Base-by-base conservation (phyloP, 2,329 filamentous ascomycete genomes). In the Zalaria sp. region DNA sequence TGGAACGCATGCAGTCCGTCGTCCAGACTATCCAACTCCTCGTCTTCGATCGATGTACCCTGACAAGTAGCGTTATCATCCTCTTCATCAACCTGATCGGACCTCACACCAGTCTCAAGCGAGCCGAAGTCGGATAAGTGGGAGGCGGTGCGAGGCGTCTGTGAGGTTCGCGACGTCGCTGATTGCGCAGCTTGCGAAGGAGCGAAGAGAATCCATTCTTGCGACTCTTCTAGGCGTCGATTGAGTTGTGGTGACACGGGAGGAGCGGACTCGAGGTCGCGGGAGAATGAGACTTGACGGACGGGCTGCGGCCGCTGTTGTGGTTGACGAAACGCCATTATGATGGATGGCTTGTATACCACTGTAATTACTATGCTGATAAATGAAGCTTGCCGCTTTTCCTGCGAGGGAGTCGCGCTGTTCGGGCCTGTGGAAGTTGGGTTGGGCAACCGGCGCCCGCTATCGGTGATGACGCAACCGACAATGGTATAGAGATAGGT, bases 201-300 rank as follows among this genome's bases (percentile, higher is more conserved):
- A 5, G 87, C 84, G 68, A 98, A 98, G 49, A 98, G 77, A 42
- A 96, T 82, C 91, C 91, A 98, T 73, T 93, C 89, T 61, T 91
- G 82, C 8, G 84, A 81, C 49, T 88, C 81, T 46, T 83, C 77
- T 45, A 77, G 64, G 35, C 64, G 56, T 18, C 66, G 61, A 49
- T 67, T 64, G 38, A 55, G 57, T 39, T 60, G 60, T 31, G 62
- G 58, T 37, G 65, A 61, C 27, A 9, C 10, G 8, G 25, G 37
- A 11, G 25, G n/a, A 10, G n/a, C 41, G 18, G 37, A 27, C 9
- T 42, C 34, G 41, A 35, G 39, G 29, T 25, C 38, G 26, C 46
- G 38, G 10, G 45, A 34, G 38, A 51, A 45, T 11, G 54, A 53
- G 7, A 46, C 28, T 31, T 49, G 53, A 18, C 52, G 52, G 34